Conservation (phyloP, 129 eudicot species). For the Chrysanthemum lavandulifolium region DNA sequence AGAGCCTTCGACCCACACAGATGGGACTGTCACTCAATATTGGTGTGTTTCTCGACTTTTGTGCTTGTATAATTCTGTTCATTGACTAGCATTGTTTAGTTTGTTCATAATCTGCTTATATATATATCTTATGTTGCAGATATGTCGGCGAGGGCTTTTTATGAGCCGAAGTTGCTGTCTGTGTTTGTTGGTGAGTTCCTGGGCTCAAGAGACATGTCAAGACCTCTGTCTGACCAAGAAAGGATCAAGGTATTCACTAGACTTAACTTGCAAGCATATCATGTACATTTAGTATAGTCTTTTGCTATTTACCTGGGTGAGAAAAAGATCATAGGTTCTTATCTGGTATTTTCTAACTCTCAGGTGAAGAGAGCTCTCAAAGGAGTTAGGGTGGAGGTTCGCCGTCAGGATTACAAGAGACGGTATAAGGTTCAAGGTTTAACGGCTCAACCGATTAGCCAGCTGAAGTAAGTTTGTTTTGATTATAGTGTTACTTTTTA, state of each 20-base stretch:
- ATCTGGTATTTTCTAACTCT: neutral
- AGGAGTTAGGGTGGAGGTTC: conserved; percentile 47
- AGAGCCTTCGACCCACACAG: conserved; percentile 78
- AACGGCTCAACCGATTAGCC: conserved; percentile 30
- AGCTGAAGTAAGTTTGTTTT: conserved; percentile 36
- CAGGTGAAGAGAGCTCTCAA: conserved; percentile 61
- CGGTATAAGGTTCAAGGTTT: conserved; percentile 41
- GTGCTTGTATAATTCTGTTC: neutral
- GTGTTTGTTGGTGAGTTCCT: conserved; percentile 42
- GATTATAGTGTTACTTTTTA: neutral
- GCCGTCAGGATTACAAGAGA: conserved; percentile 13
- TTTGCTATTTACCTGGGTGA: too few species aligned
- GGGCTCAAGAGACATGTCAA: conserved; percentile 29
- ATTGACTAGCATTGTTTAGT: neutral
- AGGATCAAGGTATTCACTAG: conserved; percentile 48
- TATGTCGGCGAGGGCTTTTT: conserved; percentile 72
- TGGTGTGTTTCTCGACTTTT: conserved; percentile 32
- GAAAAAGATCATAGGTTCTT: too few species aligned
- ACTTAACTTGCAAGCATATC: too few species aligned
- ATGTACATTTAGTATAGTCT: too few species aligned
- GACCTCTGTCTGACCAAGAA: conserved; percentile 58
- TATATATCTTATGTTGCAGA: conserved; percentile 34
- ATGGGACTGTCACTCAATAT: conserved; percentile 79
- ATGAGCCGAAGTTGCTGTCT: conserved; percentile 33
- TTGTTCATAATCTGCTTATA: neutral